These are phyloP conservation scores for Huiozyma naganishii DNA, from an alignment of 805 yeast species.

Conservation along the genomic window DNA sequence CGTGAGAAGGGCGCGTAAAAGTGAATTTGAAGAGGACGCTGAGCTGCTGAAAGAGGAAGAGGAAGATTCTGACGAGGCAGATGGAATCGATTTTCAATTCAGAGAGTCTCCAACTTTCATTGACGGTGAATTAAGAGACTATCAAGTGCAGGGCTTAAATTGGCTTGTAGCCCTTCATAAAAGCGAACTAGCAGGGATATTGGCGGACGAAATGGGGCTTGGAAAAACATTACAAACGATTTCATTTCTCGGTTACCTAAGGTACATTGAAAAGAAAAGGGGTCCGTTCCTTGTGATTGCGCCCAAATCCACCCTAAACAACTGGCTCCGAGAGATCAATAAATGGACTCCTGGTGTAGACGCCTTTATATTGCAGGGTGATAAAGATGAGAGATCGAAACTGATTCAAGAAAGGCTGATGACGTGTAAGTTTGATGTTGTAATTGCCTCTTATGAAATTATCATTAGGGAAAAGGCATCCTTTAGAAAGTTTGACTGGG, in stretches of 20 bases:
- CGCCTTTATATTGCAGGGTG: conserved; percentile 63
- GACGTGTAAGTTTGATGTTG: conserved; percentile 60
- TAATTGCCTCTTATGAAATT: conserved; percentile 64
- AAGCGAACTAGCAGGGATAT: conserved; percentile 60
- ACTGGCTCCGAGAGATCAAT: conserved; percentile 69
- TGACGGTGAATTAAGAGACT: conserved; percentile 55
- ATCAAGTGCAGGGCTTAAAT: conserved; percentile 72
- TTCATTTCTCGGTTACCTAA: conserved; percentile 59
- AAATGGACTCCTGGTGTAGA: conserved; percentile 75
- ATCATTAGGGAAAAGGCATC: conserved; percentile 64
- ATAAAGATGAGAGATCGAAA: conserved; percentile 52
- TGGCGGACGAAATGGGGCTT: conserved; percentile 82
- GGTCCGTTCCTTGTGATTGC: conserved; percentile 73
- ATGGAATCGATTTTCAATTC: conserved; percentile 33
- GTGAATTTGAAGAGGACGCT: conserved; percentile 71
- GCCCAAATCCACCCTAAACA: conserved; percentile 72
- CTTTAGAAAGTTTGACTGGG: conserved; percentile 60
- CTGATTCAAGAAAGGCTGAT: conserved; percentile 41
- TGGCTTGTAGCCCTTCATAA: conserved; percentile 65
- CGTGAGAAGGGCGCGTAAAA: conserved; percentile 44
- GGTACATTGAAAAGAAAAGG: conserved; percentile 45
- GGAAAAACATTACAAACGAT: conserved; percentile 78
- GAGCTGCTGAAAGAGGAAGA: conserved; percentile 53
- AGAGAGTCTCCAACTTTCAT: conserved; percentile 77
- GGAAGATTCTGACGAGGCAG: conserved; percentile 13